Evolutionary conservation across 2,329 filamentous ascomycete species (phyloP).

Genomic region (Cylindrodendrum hubeiense): DNA sequence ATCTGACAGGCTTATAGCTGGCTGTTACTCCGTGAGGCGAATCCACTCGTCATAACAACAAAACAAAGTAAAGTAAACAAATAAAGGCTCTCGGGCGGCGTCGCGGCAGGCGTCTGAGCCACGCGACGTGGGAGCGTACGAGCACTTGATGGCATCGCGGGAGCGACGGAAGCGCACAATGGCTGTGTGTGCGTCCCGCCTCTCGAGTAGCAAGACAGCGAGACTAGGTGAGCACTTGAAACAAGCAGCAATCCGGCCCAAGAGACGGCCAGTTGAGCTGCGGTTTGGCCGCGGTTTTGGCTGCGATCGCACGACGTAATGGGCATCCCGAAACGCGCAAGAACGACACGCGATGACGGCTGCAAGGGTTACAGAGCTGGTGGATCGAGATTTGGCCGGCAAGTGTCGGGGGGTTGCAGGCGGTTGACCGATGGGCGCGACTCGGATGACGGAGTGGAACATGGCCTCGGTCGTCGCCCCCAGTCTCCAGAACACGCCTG

Average conservation of each 20-base stretch:
- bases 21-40: constrained; percentile 29
- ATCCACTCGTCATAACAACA: constrained; percentile 30
- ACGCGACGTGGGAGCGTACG: constrained; percentile 3
- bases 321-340: background rate
- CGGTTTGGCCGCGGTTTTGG: background rate
- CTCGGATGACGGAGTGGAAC: background rate
- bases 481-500: background rate
- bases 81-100: constrained; percentile 5
- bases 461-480: background rate
- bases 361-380: background rate
- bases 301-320: constrained; percentile 12
- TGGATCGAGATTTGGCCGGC: constrained; percentile 17
- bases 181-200: background rate
- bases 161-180: background rate
- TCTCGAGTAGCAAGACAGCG: background rate
- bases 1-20: constrained; percentile 23
- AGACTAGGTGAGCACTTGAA: background rate
- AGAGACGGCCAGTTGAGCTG: background rate
- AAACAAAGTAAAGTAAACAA: constrained; percentile 20
- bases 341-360: background rate
- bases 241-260: background rate
- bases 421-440: background rate
- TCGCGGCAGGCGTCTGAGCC: constrained; percentile 1
- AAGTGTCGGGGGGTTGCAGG: background rate
- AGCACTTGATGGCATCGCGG: background rate